A percentile compares a stretch with the other conserved stretches of the same genome.
phyloP scores from a whole-genome alignment of 495 filamentous ascomycete genomes.

The Aspergillus ostianus region DNA sequence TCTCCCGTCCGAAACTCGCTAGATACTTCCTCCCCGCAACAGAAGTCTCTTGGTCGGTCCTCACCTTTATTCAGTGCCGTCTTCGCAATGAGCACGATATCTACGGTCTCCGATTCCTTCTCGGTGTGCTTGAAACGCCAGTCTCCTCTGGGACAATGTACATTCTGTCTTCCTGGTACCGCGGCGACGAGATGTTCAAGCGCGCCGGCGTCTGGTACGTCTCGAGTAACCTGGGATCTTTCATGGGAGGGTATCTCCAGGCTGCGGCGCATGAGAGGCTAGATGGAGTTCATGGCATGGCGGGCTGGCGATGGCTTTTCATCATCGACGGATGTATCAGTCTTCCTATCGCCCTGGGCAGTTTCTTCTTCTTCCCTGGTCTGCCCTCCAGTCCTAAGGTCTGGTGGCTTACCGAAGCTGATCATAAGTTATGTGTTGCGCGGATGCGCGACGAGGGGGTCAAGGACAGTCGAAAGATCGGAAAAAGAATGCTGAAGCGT shows the following conservation, averaged over 20 bases:
- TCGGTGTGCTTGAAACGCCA: constrained; percentile 59
- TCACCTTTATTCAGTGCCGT: constrained; percentile 13
- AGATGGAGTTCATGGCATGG: constrained; percentile 46
- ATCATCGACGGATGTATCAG: constrained; percentile 65
- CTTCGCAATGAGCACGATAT: constrained; percentile 15
- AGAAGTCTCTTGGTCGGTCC: constrained; percentile 12
- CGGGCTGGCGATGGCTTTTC: constrained; percentile 76
- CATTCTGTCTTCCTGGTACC: constrained; percentile 47
- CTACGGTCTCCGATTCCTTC: constrained; percentile 54
- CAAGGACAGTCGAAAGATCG: constrained; percentile 17
- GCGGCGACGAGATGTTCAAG: constrained; percentile 44
- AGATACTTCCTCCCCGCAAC: constrained; percentile 19
- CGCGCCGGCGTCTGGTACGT: constrained; percentile 58
- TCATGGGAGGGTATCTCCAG: constrained; percentile 61
- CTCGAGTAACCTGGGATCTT: constrained; percentile 58
- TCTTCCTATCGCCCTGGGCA: constrained; percentile 58
- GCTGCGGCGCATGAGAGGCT: constrained; percentile 40
- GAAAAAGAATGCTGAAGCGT: constrained; percentile 20
- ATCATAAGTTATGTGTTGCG: constrained; percentile 6
- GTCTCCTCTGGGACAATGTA: constrained; percentile 44
- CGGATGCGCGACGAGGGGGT: constrained; percentile 16
- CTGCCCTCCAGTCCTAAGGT: constrained; percentile 41
- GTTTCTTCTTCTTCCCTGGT: constrained; percentile 71
- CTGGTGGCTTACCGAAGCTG: constrained; percentile 9
- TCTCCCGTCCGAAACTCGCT: constrained; percentile 13